Conservation (phyloP, 768 basidiomycete species). For the Tricholoma saponaceum region DNA sequence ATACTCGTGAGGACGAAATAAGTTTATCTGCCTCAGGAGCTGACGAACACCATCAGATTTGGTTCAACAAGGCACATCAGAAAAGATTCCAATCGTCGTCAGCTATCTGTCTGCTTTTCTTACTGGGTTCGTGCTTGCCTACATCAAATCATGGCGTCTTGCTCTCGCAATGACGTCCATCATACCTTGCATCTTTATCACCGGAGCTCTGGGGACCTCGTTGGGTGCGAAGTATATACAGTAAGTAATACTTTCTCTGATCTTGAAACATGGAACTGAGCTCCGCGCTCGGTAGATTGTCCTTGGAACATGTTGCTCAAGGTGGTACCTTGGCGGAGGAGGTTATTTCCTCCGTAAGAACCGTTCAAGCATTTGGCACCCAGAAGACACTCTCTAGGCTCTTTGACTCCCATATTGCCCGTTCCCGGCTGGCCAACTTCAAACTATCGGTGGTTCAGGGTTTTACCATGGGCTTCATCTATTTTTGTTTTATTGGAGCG, state of each 20-base stretch:
- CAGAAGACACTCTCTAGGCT: constrained; percentile 57
- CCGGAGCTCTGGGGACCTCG: constrained; percentile 70
- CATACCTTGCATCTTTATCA: constrained; percentile 75
- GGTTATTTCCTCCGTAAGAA: constrained; percentile 87
- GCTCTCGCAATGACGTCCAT: constrained; percentile 81
- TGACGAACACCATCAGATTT: too few relatives aligned
- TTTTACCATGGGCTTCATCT: too few relatives aligned
- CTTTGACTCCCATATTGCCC: constrained; percentile 60
- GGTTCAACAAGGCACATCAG: constrained; percentile 86
- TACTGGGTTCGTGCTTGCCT: constrained; percentile 76
- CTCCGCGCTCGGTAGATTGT: too few relatives aligned
- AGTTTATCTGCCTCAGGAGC: too few relatives aligned
- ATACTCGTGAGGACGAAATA: constrained; percentile 79
- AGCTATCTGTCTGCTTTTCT: constrained; percentile 67
- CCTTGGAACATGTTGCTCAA: constrained; percentile 71
- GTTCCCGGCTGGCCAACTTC: constrained; percentile 47
- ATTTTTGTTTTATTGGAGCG: too few relatives aligned
- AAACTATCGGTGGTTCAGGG: too few relatives aligned
- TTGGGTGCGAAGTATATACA: constrained; percentile 60
- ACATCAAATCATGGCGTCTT: constrained; percentile 68
- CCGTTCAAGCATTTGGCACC: constrained; percentile 87
- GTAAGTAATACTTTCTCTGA: too few relatives aligned
- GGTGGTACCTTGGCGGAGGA: constrained; percentile 88
- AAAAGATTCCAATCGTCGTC: constrained; percentile 74
- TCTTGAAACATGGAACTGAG: too few relatives aligned